Conservation (phyloP, 768 basidiomycete genomes). For the Calocera cornea region DNA sequence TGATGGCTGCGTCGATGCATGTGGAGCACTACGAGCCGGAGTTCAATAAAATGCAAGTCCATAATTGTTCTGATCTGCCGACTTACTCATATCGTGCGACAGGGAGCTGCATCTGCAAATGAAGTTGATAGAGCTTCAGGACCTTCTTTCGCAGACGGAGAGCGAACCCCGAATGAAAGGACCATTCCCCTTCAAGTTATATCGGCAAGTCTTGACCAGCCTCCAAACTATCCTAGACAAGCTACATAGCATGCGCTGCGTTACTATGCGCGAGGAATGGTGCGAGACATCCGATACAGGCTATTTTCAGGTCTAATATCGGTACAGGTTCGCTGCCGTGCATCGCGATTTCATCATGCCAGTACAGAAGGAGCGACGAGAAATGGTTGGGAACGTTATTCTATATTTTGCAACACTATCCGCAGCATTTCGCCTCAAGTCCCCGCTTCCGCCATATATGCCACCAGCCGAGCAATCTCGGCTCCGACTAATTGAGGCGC, state of each 20-base stretch:
- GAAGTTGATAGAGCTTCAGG: slow-evolving; percentile 74
- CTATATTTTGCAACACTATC: slow-evolving; percentile 73
- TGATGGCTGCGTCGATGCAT: slow-evolving; percentile 12
- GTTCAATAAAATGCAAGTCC: slow-evolving; percentile 80
- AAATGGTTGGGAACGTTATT: slow-evolving; percentile 86
- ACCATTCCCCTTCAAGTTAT: slow-evolving; percentile 77
- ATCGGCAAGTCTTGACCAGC: slow-evolving; percentile 69
- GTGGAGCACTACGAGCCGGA: slow-evolving; percentile 28
- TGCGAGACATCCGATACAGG: slow-evolving; percentile 36
- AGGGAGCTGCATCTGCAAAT: slow-evolving; percentile 95
- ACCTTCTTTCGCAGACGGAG: slow-evolving; percentile 72
- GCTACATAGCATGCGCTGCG: slow-evolving; percentile 91
- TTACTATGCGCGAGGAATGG: slow-evolving; percentile 95
- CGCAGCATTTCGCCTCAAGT: slow-evolving; percentile 67
- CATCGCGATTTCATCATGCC: slow-evolving; percentile 79
- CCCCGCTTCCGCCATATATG: slow-evolving; percentile 90
- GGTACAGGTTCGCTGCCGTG: slow-evolving; percentile 42
- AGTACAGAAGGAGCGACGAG: slow-evolving; percentile 74
- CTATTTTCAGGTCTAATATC: slow-evolving; percentile 42
- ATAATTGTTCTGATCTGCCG: background rate
- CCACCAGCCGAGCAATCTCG: slow-evolving; percentile 84
- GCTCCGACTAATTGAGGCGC: slow-evolving; percentile 66
- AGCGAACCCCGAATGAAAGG: slow-evolving; percentile 94
- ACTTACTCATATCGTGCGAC: background rate
- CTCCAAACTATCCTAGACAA: slow-evolving; percentile 76